These are phyloP conservation scores for Diphasiastrum complanatum DNA, from an alignment of 83 land plant genomes.

Conservation along the genomic window DNA sequence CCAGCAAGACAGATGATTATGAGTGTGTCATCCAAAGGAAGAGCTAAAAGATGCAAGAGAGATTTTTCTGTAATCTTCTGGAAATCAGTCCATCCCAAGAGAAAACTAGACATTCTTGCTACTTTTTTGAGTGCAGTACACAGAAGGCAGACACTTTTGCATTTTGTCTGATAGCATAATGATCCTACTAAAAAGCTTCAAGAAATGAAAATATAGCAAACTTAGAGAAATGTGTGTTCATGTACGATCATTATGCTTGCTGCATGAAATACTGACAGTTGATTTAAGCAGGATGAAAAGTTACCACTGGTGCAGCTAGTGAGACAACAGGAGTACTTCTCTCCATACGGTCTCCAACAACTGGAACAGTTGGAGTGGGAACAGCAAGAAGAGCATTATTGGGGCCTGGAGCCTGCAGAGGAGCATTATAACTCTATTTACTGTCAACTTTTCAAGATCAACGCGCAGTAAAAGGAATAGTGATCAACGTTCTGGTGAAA, in stretches of 20 bases:
- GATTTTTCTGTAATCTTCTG: background rate
- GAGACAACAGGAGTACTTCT: background rate
- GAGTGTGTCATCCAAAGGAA: background rate
- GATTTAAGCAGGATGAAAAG: background rate
- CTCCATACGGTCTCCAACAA: background rate
- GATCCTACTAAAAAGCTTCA: no score
- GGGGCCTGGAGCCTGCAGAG: background rate
- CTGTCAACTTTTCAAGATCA: background rate
- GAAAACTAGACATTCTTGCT: background rate
- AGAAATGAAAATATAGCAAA: no score
- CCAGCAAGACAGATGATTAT: background rate
- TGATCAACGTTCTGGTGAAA: background rate
- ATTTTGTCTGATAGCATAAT: background rate
- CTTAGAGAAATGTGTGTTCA: no score
- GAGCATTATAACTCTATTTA: background rate
- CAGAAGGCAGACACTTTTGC: background rate
- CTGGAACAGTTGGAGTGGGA: no score
- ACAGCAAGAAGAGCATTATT: no score
- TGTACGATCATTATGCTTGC: background rate
- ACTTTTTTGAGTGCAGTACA: background rate
- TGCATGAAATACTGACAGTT: background rate
- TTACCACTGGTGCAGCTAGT: background rate
- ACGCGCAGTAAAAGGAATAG: background rate
- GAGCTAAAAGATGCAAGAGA: background rate
- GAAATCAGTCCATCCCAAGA: no score